Base-by-base conservation (phyloP, 2,329 filamentous ascomycete species). In the Calonectria crousiana region DNA sequence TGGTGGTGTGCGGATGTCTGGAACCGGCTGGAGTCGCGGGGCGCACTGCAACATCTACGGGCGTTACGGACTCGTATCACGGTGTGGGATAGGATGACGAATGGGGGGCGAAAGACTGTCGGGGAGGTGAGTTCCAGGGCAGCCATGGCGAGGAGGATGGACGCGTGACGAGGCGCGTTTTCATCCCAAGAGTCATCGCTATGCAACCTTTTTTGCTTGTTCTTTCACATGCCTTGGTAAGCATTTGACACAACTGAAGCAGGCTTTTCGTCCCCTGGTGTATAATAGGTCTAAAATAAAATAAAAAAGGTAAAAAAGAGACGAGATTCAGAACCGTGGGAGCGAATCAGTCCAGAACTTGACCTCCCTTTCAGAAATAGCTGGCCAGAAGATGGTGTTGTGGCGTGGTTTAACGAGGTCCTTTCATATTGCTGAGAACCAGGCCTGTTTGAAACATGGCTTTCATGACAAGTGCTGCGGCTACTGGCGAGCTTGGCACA, bases 151-250 rank as follows among this genome's bases (percentile, higher is more conserved):
- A 60, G 73, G 72, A 52, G 36, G 62, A 71, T 71, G 76, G 64
- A 74, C 75, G 68, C 78, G 73, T 79, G 75, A 78, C 75, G 75
- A 77, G 73, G 75, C 75, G 76, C 66, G 64, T 77, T 71, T 69
- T 56, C 52, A 41, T 74, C 67, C 67, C 49, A 70, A 69, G 67
- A 62, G 36, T 66, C 64, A 67, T 73, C 76, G 68, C 69, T 60
- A 66, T 34, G 52, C 72, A 74, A 56, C 71, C 65, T 75, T 74
- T 65, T 65, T 74, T 47, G 41, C 58, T 49, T 71, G 65, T 71
- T 74, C 66, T 67, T 65, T 74, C 58, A 67, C 70, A 67, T 71
- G 32, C 26, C 53, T 67, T 23, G 51, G 71, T 71, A 75, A 53
- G 74, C 53, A 71, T 66, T 70, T 44, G 67, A 23, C 69, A 71